Percentiles rank a stretch among this genome's conserved stretches.
Evolutionary conservation across 192 early-diverging fungal species (phyloP).

Genomic region (Coemansia sp.): DNA sequence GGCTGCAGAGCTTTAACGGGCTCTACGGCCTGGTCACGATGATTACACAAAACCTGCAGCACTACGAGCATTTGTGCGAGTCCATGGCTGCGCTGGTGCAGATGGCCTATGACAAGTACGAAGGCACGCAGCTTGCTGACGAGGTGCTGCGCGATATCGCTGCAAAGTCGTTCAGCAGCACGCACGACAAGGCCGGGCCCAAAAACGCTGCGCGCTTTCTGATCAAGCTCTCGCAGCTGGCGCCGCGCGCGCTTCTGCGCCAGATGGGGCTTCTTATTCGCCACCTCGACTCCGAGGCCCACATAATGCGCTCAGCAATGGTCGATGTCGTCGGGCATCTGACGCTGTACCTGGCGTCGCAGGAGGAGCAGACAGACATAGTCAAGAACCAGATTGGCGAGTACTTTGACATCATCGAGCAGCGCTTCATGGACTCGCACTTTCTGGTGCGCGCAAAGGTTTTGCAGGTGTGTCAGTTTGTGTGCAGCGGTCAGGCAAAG

Average conservation of each 20-base stretch:
- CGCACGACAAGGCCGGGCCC: constrained; percentile 75
- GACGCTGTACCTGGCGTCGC: constrained; percentile 70
- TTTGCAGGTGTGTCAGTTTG: constrained; percentile 75
- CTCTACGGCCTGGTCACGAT: constrained; percentile 74
- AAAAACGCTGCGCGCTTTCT: constrained; percentile 85
- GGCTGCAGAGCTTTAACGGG: constrained; percentile 77
- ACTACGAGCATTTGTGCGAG: constrained; percentile 81
- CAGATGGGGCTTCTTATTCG: constrained; percentile 84
- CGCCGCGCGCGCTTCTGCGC: constrained; percentile 80
- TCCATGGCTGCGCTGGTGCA: constrained; percentile 79
- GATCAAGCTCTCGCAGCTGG: constrained; percentile 75
- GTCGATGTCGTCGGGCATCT: constrained; percentile 89
- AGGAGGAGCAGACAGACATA: constrained; percentile 69
- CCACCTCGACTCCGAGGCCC: constrained; percentile 89
- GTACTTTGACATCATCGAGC: constrained; percentile 89
- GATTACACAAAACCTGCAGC: constrained; percentile 79
- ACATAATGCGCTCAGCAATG: constrained; percentile 81
- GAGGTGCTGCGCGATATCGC: constrained; percentile 71
- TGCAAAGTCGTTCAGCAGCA: constrained; percentile 59
- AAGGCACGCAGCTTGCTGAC: constrained; percentile 68
- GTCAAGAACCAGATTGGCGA: constrained; percentile 71
- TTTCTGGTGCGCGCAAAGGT: constrained; percentile 85
- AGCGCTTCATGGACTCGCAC: constrained; percentile 89
- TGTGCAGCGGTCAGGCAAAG: constrained; percentile 75
- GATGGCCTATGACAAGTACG: constrained; percentile 60